These are phyloP conservation scores for Boletus reticuloceps DNA, from an alignment of 768 basidiomycete genomes.

Conservation along the genomic window DNA sequence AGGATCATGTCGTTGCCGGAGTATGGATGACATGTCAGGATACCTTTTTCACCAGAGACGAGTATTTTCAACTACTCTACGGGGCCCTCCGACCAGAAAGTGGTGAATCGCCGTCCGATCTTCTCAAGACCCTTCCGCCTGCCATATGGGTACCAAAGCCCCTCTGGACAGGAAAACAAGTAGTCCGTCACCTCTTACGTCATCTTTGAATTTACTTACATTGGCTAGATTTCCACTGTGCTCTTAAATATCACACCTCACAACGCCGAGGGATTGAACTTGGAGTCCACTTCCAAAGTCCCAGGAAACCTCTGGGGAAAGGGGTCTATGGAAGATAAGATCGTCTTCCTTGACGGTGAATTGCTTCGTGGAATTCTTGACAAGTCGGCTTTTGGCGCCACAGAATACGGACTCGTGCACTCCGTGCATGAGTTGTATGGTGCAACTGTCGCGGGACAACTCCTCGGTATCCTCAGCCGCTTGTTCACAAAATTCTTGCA, in stretches of 20 bases:
- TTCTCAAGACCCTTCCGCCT: slow-evolving; percentile 82
- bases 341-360: slow-evolving; percentile 90
- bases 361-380: slow-evolving; percentile 92
- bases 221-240: slow-evolving; percentile 82
- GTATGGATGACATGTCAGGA: slow-evolving; percentile 99
- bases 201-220: neutral
- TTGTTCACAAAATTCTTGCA: slow-evolving; percentile 97
- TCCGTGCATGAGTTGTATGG: slow-evolving; percentile 97
- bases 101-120: slow-evolving; percentile 50
- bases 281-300: slow-evolving; percentile 86
- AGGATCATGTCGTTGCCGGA: slow-evolving; percentile 97
- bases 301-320: slow-evolving; percentile 82
- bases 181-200: slow-evolving; percentile 51
- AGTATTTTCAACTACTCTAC: slow-evolving; percentile 95
- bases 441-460: slow-evolving; percentile 80
- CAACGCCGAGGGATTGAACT: slow-evolving; percentile 76
- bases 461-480: slow-evolving; percentile 90
- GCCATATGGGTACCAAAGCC: slow-evolving; percentile 89
- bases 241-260: slow-evolving; percentile 87
- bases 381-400: slow-evolving; percentile 96
- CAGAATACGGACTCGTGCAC: slow-evolving; percentile 94
- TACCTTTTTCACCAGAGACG: slow-evolving; percentile 91
- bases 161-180: slow-evolving; percentile 97
- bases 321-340: slow-evolving; percentile 77
- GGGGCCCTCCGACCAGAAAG: slow-evolving; percentile 92